Percentiles rank a stretch among this genome's conserved stretches.
Conservation (phyloP, 2,329 filamentous ascomycete genomes). For the Apiospora phragmitis region DNA sequence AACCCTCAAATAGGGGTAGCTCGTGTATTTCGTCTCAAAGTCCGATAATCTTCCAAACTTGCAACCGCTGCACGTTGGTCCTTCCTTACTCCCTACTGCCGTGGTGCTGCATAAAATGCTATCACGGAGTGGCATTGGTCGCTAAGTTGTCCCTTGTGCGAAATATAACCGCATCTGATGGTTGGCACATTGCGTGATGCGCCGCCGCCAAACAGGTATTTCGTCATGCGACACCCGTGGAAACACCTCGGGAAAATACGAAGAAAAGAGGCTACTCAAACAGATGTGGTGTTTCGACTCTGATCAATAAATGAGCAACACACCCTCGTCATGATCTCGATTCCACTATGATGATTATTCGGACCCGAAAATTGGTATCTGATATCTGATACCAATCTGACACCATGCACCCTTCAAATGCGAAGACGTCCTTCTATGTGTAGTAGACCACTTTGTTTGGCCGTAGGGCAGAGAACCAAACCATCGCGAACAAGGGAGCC, state of each 20-base stretch:
- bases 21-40: not conserved
- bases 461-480: slow-evolving; percentile 1
- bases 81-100: not conserved
- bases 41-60: not conserved
- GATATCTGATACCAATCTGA: slow-evolving; percentile 3
- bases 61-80: not conserved
- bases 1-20: not conserved
- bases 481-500: not conserved
- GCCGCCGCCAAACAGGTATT: not conserved
- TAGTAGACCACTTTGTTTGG: not conserved
- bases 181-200: not conserved
- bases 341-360: not conserved
- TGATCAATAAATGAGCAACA: not conserved
- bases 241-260: not conserved
- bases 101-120: too few species aligned
- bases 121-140: not conserved
- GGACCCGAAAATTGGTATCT: not conserved
- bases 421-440: not conserved
- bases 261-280: not conserved
- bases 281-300: not conserved
- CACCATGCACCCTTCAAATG: not conserved
- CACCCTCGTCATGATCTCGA: not conserved
- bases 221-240: not conserved
- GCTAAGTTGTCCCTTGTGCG: not conserved
- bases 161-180: not conserved